Evolutionary conservation across 176 grass and related monocot genomes (phyloP).

Genomic region (Chloris gayana): DNA sequence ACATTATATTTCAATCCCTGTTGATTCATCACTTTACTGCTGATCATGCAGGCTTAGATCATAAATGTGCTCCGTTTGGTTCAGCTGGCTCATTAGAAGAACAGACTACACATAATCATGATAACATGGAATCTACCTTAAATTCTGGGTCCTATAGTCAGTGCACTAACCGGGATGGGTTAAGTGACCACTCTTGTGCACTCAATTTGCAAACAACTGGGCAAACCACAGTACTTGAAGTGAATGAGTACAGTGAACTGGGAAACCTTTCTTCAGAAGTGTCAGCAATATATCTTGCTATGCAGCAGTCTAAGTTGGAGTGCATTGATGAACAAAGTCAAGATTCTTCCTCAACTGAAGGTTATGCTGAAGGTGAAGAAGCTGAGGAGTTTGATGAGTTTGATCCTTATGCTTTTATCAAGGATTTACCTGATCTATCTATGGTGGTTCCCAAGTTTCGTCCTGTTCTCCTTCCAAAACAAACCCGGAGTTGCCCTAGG

Average conservation of each 20-base stretch:
- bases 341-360: slow-evolving; percentile 73
- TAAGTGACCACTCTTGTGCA: slow-evolving; percentile 18
- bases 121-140: slow-evolving; percentile 26
- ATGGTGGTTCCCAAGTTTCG: slow-evolving; percentile 88
- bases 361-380: slow-evolving; percentile 65
- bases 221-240: slow-evolving; percentile 38
- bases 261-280: slow-evolving; percentile 86
- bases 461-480: slow-evolving; percentile 87
- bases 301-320: slow-evolving; percentile 77
- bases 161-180: slow-evolving; percentile 22
- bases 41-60: slow-evolving; percentile 27
- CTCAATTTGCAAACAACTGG: slow-evolving; percentile 41
- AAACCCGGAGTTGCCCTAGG: slow-evolving; percentile 89
- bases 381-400: slow-evolving; percentile 73
- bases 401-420: slow-evolving; percentile 88
- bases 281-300: slow-evolving; percentile 89
- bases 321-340: slow-evolving; percentile 88
- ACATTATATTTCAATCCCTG: background rate
- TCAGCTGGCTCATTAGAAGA: slow-evolving; percentile 39
- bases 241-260: slow-evolving; percentile 74
- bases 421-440: slow-evolving; percentile 84
- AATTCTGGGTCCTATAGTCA: slow-evolving; percentile 14
- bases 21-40: slow-evolving; percentile 24
- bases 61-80: slow-evolving; percentile 32
- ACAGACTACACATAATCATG: slow-evolving; percentile 19